phyloP scores from a whole-genome alignment of 169 alveolate genomes.

The Theileria parva region DNA sequence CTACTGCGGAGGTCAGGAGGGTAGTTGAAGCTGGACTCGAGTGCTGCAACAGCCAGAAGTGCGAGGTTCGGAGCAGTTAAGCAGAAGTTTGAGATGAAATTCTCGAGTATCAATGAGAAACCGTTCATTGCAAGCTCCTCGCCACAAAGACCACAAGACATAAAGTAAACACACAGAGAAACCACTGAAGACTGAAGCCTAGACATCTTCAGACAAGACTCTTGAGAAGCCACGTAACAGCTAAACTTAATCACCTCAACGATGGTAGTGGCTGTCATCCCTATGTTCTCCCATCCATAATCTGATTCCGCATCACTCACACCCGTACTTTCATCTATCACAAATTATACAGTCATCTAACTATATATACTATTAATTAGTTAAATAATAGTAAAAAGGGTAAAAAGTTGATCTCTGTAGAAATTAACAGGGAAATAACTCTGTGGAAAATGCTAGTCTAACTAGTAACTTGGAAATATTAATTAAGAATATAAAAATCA shows the following conservation, averaged over 20 bases:
- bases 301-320: slow-evolving; percentile 3
- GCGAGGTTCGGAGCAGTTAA: slow-evolving; percentile 44
- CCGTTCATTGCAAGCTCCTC: slow-evolving; percentile 72
- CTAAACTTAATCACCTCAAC: slow-evolving; percentile 62
- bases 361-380: neutral
- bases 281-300: slow-evolving; percentile 74
- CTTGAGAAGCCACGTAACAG: slow-evolving; percentile 61
- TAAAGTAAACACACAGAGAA: slow-evolving; percentile 71
- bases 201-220: slow-evolving; percentile 60
- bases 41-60: slow-evolving; percentile 60
- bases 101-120: slow-evolving; percentile 56
- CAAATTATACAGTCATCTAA: neutral
- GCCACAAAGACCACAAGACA: slow-evolving; percentile 74
- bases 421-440: too few relatives aligned
- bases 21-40: slow-evolving; percentile 65
- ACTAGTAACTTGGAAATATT: too few relatives aligned
- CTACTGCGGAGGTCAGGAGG: slow-evolving; percentile 72
- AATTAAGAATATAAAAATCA: too few relatives aligned
- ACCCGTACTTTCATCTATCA: neutral
- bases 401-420: too few relatives aligned
- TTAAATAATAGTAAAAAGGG: too few relatives aligned
- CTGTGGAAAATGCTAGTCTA: too few relatives aligned
- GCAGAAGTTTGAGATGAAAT: slow-evolving; percentile 60
- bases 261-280: slow-evolving; percentile 74
- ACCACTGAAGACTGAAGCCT: slow-evolving; percentile 73